Percentiles rank a stretch among this genome's conserved stretches.
Conservation (phyloP, 805 yeast species). For the Starmerella tilneyi region DNA sequence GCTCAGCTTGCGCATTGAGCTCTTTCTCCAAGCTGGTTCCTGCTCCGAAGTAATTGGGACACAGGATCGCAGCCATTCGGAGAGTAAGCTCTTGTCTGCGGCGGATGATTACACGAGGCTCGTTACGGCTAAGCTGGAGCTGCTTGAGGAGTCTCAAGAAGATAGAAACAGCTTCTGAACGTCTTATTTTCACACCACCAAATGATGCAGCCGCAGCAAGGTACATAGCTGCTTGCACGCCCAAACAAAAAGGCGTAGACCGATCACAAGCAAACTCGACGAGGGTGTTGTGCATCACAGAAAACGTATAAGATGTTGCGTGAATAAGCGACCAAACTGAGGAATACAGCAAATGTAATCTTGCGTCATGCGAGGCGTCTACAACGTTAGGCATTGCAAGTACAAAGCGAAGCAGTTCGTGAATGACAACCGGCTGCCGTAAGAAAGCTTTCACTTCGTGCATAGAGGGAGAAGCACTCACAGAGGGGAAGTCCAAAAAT, state of each 20-base stretch:
- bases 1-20: too few species aligned
- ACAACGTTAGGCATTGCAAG: conserved; percentile 1
- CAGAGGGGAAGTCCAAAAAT: background rate
- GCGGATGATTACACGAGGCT: background rate
- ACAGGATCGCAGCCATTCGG: conserved; percentile 2
- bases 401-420: background rate
- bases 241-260: background rate
- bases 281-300: conserved; percentile 4
- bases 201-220: background rate
- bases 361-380: background rate
- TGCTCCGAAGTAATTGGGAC: background rate
- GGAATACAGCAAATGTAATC: conserved; percentile 5
- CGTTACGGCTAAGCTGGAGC: background rate
- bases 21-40: too few species aligned
- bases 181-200: background rate
- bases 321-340: conserved; percentile 13
- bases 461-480: background rate
- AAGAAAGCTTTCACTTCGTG: background rate
- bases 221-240: conserved; percentile 9
- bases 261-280: conserved; percentile 2
- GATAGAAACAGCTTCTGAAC: background rate
- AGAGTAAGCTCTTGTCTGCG: conserved; percentile 3
- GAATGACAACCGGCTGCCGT: background rate
- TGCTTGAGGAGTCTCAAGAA: background rate
- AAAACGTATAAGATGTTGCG: conserved; percentile 9